phyloP scores from a whole-genome alignment of 306 rosid genomes.

The Castanea sativa region DNA sequence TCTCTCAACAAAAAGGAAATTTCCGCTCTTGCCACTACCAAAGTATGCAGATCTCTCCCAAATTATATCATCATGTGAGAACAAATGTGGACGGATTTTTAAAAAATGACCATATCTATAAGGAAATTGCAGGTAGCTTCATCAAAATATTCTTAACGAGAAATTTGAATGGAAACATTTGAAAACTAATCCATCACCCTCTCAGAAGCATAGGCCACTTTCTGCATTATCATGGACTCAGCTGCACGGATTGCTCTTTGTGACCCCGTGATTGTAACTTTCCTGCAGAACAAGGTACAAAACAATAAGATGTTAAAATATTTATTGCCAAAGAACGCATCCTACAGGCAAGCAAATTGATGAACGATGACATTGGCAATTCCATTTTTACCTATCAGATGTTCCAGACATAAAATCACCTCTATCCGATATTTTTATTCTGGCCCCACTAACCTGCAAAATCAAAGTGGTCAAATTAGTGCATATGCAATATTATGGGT shows the following conservation, averaged over 20 bases:
- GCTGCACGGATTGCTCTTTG: slow-evolving; percentile 90
- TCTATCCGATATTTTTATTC: slow-evolving; percentile 97
- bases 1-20: slow-evolving; percentile 28
- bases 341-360: slow-evolving; percentile 2
- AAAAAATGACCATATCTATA: slow-evolving; percentile 45
- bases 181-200: slow-evolving; percentile 53
- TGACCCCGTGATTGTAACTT: slow-evolving; percentile 94
- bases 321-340: not conserved
- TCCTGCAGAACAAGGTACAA: slow-evolving; percentile 51
- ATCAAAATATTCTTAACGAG: slow-evolving; percentile 30
- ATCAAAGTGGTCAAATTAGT: slow-evolving; percentile 19
- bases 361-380: not conserved
- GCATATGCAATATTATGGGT: slow-evolving; percentile 5
- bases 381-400: slow-evolving; percentile 67
- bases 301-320: not conserved
- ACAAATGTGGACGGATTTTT: slow-evolving; percentile 36
- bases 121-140: slow-evolving; percentile 37
- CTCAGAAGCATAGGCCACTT: slow-evolving; percentile 87
- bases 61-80: slow-evolving; percentile 33
- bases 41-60: slow-evolving; percentile 31
- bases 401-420: slow-evolving; percentile 98
- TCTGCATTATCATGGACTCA: slow-evolving; percentile 90
- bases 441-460: slow-evolving; percentile 88
- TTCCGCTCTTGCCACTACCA: slow-evolving; percentile 42
- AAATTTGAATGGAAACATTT: slow-evolving; percentile 23